Evolutionary conservation across 1,284 basidiomycete species (phyloP), one percentile per base, ranked within the genome.

Genomic region (Sanguinoderma infundibulare): DNA sequence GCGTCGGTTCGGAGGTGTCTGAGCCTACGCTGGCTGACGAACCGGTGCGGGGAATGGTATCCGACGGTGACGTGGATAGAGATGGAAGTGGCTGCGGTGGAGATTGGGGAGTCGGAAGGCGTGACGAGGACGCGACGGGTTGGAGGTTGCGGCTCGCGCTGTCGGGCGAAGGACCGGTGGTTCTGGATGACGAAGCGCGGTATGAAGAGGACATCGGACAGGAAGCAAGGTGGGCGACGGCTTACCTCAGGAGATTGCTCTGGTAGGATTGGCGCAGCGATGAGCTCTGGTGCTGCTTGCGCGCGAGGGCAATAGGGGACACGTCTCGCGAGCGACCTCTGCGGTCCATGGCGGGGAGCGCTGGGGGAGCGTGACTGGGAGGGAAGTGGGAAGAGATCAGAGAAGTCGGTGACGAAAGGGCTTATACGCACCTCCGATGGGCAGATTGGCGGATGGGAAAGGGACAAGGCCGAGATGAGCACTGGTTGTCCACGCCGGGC

Each of bases 1-100:
- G 54, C 20, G 69, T 61, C 22, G 67, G 65, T 6, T 68, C 61
- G 38, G 71, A 70, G 15, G 74, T 70, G 35, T 72, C 67, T 24
- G 77, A 79, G 17, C 70, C 70, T 15, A 74, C 72, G 22, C 67
- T 70, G 59, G 63, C 69, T 47, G 67, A 68, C 26, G 69, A 71
- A 38, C 61, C 56, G 28, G 63, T 69, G 46, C 64, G 67, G 4
- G 59, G 62, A 35, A 66, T 47, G 22, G 63, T 61, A 63, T 68
- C 66, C 17, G 65, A 55, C 39, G 70, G 67, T 9, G 70, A 70
- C n/a, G 64, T 56, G 40, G 70, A 71, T 22, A 60, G 44, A 10
- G 67, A 67, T 47, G 63, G 61, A 26, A 58, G 53, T 40, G 53
- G 59, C 44, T 56, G 59, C 22, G 46, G 50, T n/a, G 65, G 61